Conservation (phyloP, 2,329 filamentous ascomycete species). For the Talaromyces sp. region DNA sequence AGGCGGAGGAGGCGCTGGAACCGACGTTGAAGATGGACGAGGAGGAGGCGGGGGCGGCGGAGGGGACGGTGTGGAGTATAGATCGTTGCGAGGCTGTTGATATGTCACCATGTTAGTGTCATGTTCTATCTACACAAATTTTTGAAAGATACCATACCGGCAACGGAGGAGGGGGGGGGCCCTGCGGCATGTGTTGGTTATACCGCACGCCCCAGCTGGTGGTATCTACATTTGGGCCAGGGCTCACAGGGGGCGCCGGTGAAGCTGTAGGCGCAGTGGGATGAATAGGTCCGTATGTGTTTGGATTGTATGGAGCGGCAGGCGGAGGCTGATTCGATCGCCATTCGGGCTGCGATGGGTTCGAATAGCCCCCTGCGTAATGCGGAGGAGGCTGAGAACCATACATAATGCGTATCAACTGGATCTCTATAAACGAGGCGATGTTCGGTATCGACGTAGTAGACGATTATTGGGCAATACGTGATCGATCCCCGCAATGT, state of each 20-base stretch:
- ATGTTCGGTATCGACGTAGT: background rate
- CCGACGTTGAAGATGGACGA: slow-evolving; percentile 6
- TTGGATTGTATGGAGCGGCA: slow-evolving; percentile 32
- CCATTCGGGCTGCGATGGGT: slow-evolving; percentile 38
- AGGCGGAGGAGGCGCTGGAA: slow-evolving; percentile 3
- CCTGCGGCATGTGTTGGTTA: slow-evolving; percentile 28
- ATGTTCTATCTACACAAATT: background rate
- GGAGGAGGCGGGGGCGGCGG: slow-evolving; percentile 5
- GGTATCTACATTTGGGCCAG: slow-evolving; percentile 29
- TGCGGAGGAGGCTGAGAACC: slow-evolving; percentile 30
- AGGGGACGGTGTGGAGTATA: slow-evolving; percentile 11
- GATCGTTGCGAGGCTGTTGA: slow-evolving; percentile 13
- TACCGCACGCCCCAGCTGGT: slow-evolving; percentile 44
- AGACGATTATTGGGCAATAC: background rate
- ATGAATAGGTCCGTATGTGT: slow-evolving; percentile 34
- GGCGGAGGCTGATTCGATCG: slow-evolving; percentile 22
- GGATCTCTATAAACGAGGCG: background rate
- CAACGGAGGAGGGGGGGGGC: slow-evolving; percentile 32
- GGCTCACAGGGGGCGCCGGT: slow-evolving; percentile 23
- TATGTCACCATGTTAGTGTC: background rate
- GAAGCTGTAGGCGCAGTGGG: slow-evolving; percentile 21
- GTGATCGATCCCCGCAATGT: background rate
- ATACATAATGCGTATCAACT: slow-evolving; percentile 30
- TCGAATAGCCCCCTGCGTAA: slow-evolving; percentile 22
- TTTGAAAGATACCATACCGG: slow-evolving; percentile 29